These are phyloP conservation scores for Phytophthora ramorum DNA, from an alignment of 352 stramenopile genomes.

Conservation along the genomic window DNA sequence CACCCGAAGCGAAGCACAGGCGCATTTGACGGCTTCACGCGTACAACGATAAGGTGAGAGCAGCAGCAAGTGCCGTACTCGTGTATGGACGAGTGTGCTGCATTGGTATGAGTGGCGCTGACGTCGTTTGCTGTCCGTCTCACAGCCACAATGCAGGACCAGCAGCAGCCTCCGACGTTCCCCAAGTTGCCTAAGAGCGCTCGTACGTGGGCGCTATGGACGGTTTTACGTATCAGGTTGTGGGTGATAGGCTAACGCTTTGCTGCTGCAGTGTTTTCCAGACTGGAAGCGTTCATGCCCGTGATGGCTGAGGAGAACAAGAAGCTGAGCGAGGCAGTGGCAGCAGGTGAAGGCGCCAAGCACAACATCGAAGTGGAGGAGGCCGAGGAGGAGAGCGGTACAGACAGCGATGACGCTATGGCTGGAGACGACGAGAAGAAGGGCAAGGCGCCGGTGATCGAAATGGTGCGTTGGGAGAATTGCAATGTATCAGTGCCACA, in stretches of 20 bases:
- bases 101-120: neutral
- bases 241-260: neutral
- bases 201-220: slow-evolving; percentile 31
- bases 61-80: too few species aligned
- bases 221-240: neutral
- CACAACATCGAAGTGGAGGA: slow-evolving; percentile 81
- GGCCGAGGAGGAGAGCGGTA: slow-evolving; percentile 31
- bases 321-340: slow-evolving; percentile 70
- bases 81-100: neutral
- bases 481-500: neutral
- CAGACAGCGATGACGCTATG: slow-evolving; percentile 30
- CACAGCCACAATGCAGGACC: slow-evolving; percentile 19
- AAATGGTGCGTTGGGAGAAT: slow-evolving; percentile 63
- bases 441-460: slow-evolving; percentile 60
- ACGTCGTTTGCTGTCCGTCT: neutral
- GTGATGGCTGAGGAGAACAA: slow-evolving; percentile 81
- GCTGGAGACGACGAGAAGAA: slow-evolving; percentile 22
- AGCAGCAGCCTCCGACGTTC: slow-evolving; percentile 50
- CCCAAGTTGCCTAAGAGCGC: slow-evolving; percentile 67
- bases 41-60: neutral
- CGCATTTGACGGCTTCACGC: too few species aligned
- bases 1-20: too few species aligned
- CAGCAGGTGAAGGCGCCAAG: slow-evolving; percentile 59
- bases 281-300: slow-evolving; percentile 76
- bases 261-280: slow-evolving; percentile 62